Evolutionary conservation across 2,329 filamentous ascomycete species (phyloP), one percentile per base, ranked within the genome.

Genomic region (Zasmidium angulare): DNA sequence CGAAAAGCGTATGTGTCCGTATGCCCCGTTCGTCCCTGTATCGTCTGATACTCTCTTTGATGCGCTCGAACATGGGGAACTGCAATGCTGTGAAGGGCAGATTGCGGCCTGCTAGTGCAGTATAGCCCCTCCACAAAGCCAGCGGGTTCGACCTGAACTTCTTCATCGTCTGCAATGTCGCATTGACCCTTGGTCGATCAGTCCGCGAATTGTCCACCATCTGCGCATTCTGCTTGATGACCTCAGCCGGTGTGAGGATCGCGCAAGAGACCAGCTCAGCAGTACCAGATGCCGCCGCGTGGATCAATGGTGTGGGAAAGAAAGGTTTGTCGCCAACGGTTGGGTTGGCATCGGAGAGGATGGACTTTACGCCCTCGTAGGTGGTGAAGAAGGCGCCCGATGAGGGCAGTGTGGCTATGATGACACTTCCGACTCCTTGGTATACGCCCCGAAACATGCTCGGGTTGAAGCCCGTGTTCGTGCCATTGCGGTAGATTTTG

Each of bases 161-260:
- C 17, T 75, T 72, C 10, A 89, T 72, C 0, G 86, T 86, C 71
- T 84, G 75, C 4, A 86, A 48, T 74, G 83, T 85, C 0, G 83
- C 81, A 56, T 79, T 80, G 50, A 72, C 74, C 11, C 71, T 60
- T 14, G 71, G 50, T 36, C 63, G 54, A 47, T 62, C 52, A 65
- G 58, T 48, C 74, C 74, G 78, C 17, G 60, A 66, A 21, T 63
- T 69, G 68, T 79, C 79, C 0, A 95, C 80, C 83, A 96, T 92
- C 74, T 96, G 92, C 0, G 93, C 91, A 74, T 96, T 96, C 72
- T 96, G 92, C 77, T 97, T 96, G 63, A 96, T 85, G 7, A 96
- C 90, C 73, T 96, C 92, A 14, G 91, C 91, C 0, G 92, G 93
- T 0, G 92, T 93, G 36, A 96, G 84, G 61, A 96, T 90, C 20